A percentile compares a stretch with the other conserved stretches of the same genome.
These are phyloP conservation scores for Macroventuria anomochaeta DNA, from an alignment of 2,329 filamentous ascomycete species.

Conservation along the genomic window DNA sequence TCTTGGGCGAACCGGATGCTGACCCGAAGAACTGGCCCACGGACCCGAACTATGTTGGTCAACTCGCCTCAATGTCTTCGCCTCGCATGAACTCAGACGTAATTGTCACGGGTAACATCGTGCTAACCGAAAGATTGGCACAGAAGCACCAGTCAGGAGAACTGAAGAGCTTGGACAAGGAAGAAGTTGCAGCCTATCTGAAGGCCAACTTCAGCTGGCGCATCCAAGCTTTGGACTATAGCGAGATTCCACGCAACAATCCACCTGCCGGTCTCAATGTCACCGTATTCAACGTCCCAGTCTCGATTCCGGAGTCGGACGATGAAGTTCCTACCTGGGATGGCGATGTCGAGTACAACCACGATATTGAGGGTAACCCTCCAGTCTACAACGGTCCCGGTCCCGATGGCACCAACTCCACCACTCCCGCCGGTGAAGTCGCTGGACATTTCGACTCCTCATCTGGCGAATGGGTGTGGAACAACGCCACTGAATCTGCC, in stretches of 20 bases:
- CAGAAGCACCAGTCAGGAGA: slow-evolving; percentile 34
- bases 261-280: slow-evolving; percentile 41
- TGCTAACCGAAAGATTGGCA: slow-evolving; percentile 47
- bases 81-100: slow-evolving; percentile 46
- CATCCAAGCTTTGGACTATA: slow-evolving; percentile 39
- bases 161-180: slow-evolving; percentile 32
- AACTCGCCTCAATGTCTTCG: slow-evolving; percentile 48
- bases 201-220: slow-evolving; percentile 42
- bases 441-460: slow-evolving; percentile 22
- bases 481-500: slow-evolving; percentile 18
- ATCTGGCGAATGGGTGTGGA: slow-evolving; percentile 24
- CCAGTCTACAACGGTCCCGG: slow-evolving; percentile 30
- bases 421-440: slow-evolving; percentile 13
- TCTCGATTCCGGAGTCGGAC: slow-evolving; percentile 32
- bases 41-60: slow-evolving; percentile 52
- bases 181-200: slow-evolving; percentile 33
- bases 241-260: slow-evolving; percentile 36
- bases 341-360: slow-evolving; percentile 31
- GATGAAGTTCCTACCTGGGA: slow-evolving; percentile 36
- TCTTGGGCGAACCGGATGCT: slow-evolving; percentile 35
- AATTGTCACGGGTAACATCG: slow-evolving; percentile 51
- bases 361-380: slow-evolving; percentile 37
- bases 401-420: slow-evolving; percentile 23
- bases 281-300: slow-evolving; percentile 34
- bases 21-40: slow-evolving; percentile 44